These are phyloP conservation scores for Kazachstania viticola DNA, from an alignment of 805 yeast genomes.

Conservation along the genomic window DNA sequence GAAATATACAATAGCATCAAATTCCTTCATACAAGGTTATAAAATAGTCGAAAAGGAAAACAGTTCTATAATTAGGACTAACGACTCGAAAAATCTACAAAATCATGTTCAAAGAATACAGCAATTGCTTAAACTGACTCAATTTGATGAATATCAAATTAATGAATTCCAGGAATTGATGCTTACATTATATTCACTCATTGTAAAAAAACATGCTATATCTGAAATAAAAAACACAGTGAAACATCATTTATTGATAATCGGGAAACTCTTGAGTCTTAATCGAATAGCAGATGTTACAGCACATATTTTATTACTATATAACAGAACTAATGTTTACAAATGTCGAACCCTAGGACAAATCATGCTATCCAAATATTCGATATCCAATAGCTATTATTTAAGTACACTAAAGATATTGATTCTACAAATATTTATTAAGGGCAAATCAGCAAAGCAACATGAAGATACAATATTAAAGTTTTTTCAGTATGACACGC, in stretches of 20 bases:
- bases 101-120: too few species aligned
- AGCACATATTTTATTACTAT: conserved; percentile 12
- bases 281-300: conserved; percentile 6
- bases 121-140: too few species aligned
- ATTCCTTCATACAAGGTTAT: neutral
- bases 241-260: conserved; percentile 16
- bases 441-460: conserved; percentile 5
- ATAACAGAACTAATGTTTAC: conserved; percentile 13
- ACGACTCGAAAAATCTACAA: too few species aligned
- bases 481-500: conserved; percentile 16
- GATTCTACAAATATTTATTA: conserved; percentile 19
- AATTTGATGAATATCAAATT: neutral
- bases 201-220: conserved; percentile 2
- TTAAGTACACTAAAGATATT: conserved; percentile 20
- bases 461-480: conserved; percentile 9
- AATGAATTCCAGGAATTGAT: conserved; percentile 1
- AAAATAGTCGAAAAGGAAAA: neutral
- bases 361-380: conserved; percentile 17
- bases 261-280: conserved; percentile 14
- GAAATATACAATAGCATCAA: neutral
- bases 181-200: conserved; percentile 1
- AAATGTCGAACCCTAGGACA: conserved; percentile 9
- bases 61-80: neutral
- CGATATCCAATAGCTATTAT: conserved; percentile 11
- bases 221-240: conserved; percentile 6